Percentiles rank a stretch among this genome's conserved stretches.
phyloP scores from a whole-genome alignment of 2,329 filamentous ascomycete genomes.

The Seiridium unicorne region DNA sequence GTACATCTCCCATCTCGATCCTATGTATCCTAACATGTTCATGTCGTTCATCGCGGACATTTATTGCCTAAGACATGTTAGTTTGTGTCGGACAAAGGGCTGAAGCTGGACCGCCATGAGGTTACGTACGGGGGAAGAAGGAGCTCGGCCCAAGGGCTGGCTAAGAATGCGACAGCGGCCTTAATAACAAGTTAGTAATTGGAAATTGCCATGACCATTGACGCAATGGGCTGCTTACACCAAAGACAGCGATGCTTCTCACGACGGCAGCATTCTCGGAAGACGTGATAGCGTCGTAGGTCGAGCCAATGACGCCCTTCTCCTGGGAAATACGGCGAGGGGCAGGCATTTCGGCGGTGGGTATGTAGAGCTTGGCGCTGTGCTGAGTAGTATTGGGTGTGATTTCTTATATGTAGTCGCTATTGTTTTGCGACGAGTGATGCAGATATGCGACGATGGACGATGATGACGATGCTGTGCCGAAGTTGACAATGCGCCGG shows the following conservation, averaged over 20 bases:
- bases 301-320: constrained; percentile 54
- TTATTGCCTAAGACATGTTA: neutral
- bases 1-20: neutral
- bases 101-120: neutral
- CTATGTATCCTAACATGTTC: neutral
- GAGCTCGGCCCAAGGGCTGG: constrained; percentile 66
- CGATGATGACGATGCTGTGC: neutral
- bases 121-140: constrained; percentile 61
- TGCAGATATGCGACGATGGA: neutral
- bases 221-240: constrained; percentile 39
- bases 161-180: constrained; percentile 65
- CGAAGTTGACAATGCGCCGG: neutral
- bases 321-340: constrained; percentile 36
- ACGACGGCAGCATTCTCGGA: constrained; percentile 69
- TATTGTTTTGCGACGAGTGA: neutral
- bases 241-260: constrained; percentile 65
- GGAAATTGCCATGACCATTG: neutral
- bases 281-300: constrained; percentile 62
- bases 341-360: constrained; percentile 27
- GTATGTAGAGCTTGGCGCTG: neutral
- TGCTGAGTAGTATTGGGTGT: neutral
- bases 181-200: constrained; percentile 25
- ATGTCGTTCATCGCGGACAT: neutral
- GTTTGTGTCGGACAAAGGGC: neutral
- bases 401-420: neutral